These are phyloP conservation scores for Alternaria gansuensis DNA, from an alignment of 2,329 filamentous ascomycete genomes.

Conservation along the genomic window DNA sequence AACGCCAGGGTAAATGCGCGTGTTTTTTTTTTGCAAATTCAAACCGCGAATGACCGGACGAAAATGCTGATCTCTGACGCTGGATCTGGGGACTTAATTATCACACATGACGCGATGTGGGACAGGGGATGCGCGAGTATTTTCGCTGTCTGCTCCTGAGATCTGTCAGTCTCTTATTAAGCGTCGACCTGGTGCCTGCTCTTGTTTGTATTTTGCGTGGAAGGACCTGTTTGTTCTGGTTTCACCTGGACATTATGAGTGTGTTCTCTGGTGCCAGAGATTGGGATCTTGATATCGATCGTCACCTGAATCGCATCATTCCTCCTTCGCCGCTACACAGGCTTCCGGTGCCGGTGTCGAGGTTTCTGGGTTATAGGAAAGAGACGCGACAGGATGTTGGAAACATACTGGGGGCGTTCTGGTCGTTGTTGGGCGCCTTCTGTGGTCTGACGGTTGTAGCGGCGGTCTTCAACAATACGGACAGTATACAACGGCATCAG, in stretches of 20 bases:
- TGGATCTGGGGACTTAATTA: neutral
- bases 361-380: slow-evolving; percentile 66
- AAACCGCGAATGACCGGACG: neutral
- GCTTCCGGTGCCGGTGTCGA: slow-evolving; percentile 71
- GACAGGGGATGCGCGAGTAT: neutral
- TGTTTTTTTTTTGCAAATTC: slow-evolving; percentile 6
- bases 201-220: neutral
- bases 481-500: slow-evolving; percentile 48
- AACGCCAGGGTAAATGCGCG: slow-evolving; percentile 1
- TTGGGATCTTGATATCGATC: slow-evolving; percentile 76
- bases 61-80: neutral
- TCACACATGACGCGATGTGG: neutral
- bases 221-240: neutral
- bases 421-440: slow-evolving; percentile 57
- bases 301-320: slow-evolving; percentile 74
- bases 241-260: neutral
- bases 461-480: slow-evolving; percentile 55
- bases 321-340: slow-evolving; percentile 70
- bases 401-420: slow-evolving; percentile 54
- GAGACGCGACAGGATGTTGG: slow-evolving; percentile 53
- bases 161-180: neutral
- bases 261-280: slow-evolving; percentile 23
- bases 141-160: slow-evolving; percentile 1
- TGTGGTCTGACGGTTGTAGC: slow-evolving; percentile 55
- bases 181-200: neutral